Base-by-base conservation (phyloP, 2,329 filamentous ascomycete genomes). In the Fusarium redolens region DNA sequence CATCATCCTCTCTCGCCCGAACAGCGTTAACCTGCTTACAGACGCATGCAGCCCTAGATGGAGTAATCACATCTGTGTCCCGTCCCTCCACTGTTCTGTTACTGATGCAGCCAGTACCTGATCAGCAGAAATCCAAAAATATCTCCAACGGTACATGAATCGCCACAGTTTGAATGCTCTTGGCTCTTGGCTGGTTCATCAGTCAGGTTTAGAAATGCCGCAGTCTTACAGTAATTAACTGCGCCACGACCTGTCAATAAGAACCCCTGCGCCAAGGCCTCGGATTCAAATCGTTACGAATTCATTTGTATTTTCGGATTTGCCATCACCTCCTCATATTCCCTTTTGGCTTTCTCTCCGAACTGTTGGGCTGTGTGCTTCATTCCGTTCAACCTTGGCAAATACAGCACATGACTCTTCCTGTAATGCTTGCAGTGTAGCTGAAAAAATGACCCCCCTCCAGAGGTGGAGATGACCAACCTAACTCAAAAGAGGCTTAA, bases 81-180 rank as follows among this genome's bases (percentile, higher is more conserved):
- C 62, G 62, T 62, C 65, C 64, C 56, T 68, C 56, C 48, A 68
- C 44, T 41, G 48, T 25, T 18, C n/a, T 25, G 31, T 35, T 25
- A 17, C 48, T 51, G 38, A 51, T 43, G 22, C 38, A 59, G 33
- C 41, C 43, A 63, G 52, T 57, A 62, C 68, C 64, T 50, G 64
- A 69, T 72, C 69, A 69, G 55, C 69, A 57, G 25, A 38, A 50
- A 47, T 58, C 70, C 66, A 73, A 73, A 73, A 73, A 73, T 71
- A 73, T 65, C 54, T 58, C 35, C 48, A 20, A 28, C 31, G 40
- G 35, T 35, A 45, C 35, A 54, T 58, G 28, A 59, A 43, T 58
- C 59, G 69, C 69, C 69, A 65, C 68, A 55, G 31, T 41, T 43
- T 40, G 41, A 17, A 44, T 22, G 30, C 33, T 52, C 43, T 28